phyloP scores from a whole-genome alignment of 345 rosid genomes.

The Hypericum perforatum region DNA sequence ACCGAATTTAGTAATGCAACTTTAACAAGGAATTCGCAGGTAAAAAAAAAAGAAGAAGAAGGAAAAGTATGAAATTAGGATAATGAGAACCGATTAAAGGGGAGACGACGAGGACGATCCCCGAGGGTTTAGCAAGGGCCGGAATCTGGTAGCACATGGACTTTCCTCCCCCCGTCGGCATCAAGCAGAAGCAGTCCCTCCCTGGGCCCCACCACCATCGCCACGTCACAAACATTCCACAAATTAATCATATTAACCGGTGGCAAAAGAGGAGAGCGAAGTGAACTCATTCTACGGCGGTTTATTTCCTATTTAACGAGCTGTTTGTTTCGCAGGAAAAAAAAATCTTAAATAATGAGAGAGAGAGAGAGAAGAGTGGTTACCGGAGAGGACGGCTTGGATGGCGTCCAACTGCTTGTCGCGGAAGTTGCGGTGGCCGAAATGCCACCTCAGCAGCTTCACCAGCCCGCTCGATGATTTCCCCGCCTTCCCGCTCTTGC shows the following conservation, averaged over 20 bases:
- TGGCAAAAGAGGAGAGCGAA: no score
- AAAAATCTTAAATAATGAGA: background rate
- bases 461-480: constrained; percentile 36
- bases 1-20: constrained; percentile 5
- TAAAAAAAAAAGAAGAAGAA: no score
- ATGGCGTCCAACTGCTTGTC: constrained; percentile 89
- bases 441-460: constrained; percentile 93
- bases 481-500: constrained; percentile 24
- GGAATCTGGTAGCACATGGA: constrained; percentile 96
- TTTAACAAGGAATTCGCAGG: background rate
- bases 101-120: constrained; percentile 88
- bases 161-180: constrained; percentile 99
- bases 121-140: constrained; percentile 59
- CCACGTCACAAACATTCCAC: background rate
- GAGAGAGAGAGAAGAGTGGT: background rate
- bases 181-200: constrained; percentile 86
- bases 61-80: background rate
- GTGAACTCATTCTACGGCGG: no score
- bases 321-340: no score
- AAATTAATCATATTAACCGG: background rate
- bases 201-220: constrained; percentile 25
- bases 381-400: constrained; percentile 75
- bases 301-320: no score
- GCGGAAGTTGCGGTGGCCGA: constrained; percentile 72
- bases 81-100: constrained; percentile 67